phyloP scores from a whole-genome alignment of 495 filamentous ascomycete species.

The Clavariopsis aquatica region DNA sequence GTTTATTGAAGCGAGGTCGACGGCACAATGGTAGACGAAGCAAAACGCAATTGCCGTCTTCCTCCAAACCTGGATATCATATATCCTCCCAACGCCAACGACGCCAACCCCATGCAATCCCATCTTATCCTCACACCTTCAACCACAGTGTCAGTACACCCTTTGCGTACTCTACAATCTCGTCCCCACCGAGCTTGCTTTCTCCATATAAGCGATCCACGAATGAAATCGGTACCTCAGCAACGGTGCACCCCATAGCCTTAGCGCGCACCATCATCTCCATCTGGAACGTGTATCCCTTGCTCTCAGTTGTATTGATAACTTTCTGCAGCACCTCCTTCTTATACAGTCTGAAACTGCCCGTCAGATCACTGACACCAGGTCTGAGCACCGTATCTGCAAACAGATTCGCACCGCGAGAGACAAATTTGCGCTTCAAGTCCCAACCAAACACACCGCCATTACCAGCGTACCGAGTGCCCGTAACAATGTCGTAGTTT shows the following conservation, averaged over 20 bases:
- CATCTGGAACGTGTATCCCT: slow-evolving; percentile 99
- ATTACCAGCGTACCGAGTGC: slow-evolving; percentile 85
- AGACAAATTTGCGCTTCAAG: slow-evolving; percentile 91
- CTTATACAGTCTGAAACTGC: slow-evolving; percentile 93
- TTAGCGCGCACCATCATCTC: slow-evolving; percentile 94
- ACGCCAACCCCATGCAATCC: background rate
- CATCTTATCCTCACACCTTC: slow-evolving; percentile 60
- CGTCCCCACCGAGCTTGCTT: slow-evolving; percentile 88
- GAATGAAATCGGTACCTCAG: slow-evolving; percentile 93
- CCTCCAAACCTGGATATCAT: slow-evolving; percentile 15
- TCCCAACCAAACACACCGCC: slow-evolving; percentile 98
- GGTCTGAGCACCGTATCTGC: slow-evolving; percentile 92
- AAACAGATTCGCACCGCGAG: slow-evolving; percentile 88
- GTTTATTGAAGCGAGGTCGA: background rate
- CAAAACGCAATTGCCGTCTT: background rate
- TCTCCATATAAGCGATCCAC: slow-evolving; percentile 95
- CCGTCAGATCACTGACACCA: slow-evolving; percentile 94
- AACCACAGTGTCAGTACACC: slow-evolving; percentile 88
- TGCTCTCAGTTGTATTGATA: slow-evolving; percentile 83
- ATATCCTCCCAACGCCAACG: slow-evolving; percentile 17
- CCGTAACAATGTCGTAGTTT: slow-evolving; percentile 94
- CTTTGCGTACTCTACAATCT: slow-evolving; percentile 98
- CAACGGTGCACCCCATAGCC: slow-evolving; percentile 85
- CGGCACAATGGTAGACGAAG: background rate
- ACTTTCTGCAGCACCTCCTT: slow-evolving; percentile 84